These are phyloP conservation scores for Citrus maxima DNA, from an alignment of 345 rosid species.

Conservation along the genomic window DNA sequence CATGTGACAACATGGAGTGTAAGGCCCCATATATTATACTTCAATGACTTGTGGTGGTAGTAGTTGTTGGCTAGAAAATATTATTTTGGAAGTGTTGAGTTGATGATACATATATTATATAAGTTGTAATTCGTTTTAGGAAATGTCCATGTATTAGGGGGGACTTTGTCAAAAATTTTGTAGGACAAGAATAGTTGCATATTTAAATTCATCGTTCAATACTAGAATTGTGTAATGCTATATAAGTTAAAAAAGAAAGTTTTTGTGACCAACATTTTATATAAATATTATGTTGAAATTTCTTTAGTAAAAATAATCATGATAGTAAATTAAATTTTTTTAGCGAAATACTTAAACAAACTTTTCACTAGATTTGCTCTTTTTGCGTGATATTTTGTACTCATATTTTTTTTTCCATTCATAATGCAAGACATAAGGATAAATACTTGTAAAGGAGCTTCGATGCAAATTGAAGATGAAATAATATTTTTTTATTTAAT, in stretches of 20 bases:
- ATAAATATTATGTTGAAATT: not conserved
- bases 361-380: not conserved
- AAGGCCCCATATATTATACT: too few species aligned
- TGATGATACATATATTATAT: too few species aligned
- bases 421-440: not conserved
- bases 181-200: not conserved
- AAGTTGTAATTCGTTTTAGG: too few species aligned
- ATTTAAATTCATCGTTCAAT: not conserved
- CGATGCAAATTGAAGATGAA: too few species aligned
- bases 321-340: not conserved
- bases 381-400: not conserved
- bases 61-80: not conserved
- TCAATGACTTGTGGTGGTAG: not conserved
- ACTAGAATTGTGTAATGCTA: not conserved
- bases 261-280: not conserved
- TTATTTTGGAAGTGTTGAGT: too few species aligned
- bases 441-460: not conserved
- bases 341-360: not conserved
- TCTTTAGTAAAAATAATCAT: not conserved
- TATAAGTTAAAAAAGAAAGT: not conserved
- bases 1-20: too few species aligned
- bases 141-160: too few species aligned
- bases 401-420: not conserved
- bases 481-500: too few species aligned
- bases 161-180: too few species aligned